Conservation (phyloP, 495 filamentous ascomycete species). For the Beverwykella pulmonaria region DNA sequence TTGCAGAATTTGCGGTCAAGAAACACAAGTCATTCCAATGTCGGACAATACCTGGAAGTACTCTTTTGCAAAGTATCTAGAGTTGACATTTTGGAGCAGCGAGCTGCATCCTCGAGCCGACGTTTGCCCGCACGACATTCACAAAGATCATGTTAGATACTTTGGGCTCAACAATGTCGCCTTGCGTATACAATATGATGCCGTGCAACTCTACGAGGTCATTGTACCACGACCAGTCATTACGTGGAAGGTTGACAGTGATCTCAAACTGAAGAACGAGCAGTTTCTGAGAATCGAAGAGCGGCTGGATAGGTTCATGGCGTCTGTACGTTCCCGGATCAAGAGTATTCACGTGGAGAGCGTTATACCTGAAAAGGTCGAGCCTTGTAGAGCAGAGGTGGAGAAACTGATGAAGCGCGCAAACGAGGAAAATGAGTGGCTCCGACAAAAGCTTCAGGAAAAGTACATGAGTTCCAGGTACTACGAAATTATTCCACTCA, state of each 20-base stretch:
- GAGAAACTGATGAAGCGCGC: conserved; percentile 73
- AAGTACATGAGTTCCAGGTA: conserved; percentile 92
- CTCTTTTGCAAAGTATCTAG: conserved; percentile 96
- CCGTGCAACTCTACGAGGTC: conserved; percentile 91
- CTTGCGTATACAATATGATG: conserved; percentile 87
- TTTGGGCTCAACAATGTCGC: conserved; percentile 88
- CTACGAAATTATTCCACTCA: conserved; percentile 93
- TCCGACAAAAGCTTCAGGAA: conserved; percentile 78
- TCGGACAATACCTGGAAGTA: conserved; percentile 97
- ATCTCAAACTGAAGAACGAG: conserved; percentile 90
- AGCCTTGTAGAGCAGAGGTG: conserved; percentile 78
- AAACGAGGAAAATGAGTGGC: conserved; percentile 72
- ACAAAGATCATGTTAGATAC: conserved; percentile 86
- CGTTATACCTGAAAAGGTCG: conserved; percentile 80
- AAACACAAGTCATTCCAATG: conserved; percentile 91
- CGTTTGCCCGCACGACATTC: conserved; percentile 90
- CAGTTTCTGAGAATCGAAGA: conserved; percentile 76
- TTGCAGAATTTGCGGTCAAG: conserved; percentile 86
- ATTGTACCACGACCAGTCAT: conserved; percentile 85
- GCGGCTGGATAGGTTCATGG: conserved; percentile 80
- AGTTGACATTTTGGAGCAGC: conserved; percentile 93
- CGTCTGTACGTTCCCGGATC: conserved; percentile 78
- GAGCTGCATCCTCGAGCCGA: conserved; percentile 76
- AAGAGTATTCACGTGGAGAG: conserved; percentile 88
- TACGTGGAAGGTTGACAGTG: conserved; percentile 96